Evolutionary conservation across 1,284 basidiomycete species (phyloP).

Genomic region (Caloboletus inedulis): DNA sequence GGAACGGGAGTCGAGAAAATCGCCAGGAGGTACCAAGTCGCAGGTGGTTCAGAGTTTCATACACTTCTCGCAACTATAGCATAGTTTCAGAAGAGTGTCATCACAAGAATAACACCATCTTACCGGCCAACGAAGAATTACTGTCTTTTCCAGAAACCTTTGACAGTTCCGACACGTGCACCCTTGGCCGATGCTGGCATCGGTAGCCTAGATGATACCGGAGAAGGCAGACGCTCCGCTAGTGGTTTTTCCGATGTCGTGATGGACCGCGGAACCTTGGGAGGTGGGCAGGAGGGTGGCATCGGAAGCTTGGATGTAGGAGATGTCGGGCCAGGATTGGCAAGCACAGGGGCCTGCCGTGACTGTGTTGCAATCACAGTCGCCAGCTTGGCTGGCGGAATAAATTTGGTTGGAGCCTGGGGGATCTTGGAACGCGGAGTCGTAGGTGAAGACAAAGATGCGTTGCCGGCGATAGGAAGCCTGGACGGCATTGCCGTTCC

Average conservation of each 20-base stretch:
- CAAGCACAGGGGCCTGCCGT: conserved; percentile 4
- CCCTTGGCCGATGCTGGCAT: conserved; percentile 25
- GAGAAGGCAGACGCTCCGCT: neutral
- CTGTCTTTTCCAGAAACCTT: conserved; percentile 33
- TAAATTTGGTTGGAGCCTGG: conserved; percentile 26
- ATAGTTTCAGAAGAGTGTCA: conserved; percentile 1
- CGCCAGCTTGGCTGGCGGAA: conserved; percentile 30
- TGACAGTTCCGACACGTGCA: conserved; percentile 28
- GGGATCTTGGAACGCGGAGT: conserved; percentile 24
- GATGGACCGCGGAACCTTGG: conserved; percentile 15
- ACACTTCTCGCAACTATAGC: conserved; percentile 1
- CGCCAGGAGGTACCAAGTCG: conserved; percentile 3
- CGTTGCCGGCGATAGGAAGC: conserved; percentile 12
- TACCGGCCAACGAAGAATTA: conserved; percentile 11
- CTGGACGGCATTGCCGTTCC: conserved; percentile 5
- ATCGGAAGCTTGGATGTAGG: conserved; percentile 22
- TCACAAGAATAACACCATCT: neutral
- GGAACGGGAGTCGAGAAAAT: neutral
- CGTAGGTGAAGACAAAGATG: conserved; percentile 10
- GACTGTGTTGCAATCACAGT: conserved; percentile 31
- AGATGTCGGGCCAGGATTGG: neutral
- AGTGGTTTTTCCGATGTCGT: conserved; percentile 3
- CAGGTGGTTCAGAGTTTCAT: conserved; percentile 6
- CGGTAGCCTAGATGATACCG: conserved; percentile 23
- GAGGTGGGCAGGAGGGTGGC: conserved; percentile 14